Conservation (phyloP, 2,329 filamentous ascomycete genomes). For the Calonectria ilicicola region DNA sequence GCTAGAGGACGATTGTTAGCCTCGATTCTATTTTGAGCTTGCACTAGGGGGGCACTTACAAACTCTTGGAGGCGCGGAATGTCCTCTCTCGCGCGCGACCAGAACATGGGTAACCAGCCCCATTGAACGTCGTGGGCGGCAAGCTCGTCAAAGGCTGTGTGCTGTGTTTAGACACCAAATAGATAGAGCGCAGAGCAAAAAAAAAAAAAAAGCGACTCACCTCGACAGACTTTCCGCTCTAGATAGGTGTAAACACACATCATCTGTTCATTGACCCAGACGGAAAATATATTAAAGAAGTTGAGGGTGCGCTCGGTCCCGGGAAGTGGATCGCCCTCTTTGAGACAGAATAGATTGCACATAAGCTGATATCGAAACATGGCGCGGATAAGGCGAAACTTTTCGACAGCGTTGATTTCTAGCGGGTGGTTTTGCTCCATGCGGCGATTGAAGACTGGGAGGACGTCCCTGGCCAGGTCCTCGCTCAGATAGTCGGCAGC, state of each 20-base stretch:
- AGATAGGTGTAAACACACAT: not conserved
- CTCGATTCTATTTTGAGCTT: not conserved
- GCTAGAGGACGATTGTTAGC: not conserved
- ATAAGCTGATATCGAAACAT: not conserved
- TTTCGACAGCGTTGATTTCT: not conserved
- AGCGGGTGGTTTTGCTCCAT: not conserved
- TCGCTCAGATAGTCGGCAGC: not conserved
- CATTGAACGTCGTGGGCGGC: not conserved
- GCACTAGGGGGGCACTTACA: not conserved
- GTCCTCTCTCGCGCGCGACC: not conserved
- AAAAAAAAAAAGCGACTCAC: not conserved
- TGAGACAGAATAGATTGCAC: slow-evolving; percentile 3
- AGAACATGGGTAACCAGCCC: not conserved
- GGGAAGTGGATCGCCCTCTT: not conserved
- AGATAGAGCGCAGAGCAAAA: not conserved
- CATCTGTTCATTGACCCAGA: not conserved
- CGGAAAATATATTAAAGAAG: not conserved
- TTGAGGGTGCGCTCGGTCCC: not conserved
- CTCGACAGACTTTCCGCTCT: not conserved
- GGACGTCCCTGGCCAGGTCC: not conserved
- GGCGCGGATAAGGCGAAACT: not conserved
- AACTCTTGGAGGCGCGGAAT: not conserved
- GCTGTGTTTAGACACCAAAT: not conserved
- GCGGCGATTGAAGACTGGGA: not conserved
- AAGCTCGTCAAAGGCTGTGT: not conserved